Base-by-base conservation (phyloP, 2,329 filamentous ascomycete genomes). In the Xylariaceae sp. region DNA sequence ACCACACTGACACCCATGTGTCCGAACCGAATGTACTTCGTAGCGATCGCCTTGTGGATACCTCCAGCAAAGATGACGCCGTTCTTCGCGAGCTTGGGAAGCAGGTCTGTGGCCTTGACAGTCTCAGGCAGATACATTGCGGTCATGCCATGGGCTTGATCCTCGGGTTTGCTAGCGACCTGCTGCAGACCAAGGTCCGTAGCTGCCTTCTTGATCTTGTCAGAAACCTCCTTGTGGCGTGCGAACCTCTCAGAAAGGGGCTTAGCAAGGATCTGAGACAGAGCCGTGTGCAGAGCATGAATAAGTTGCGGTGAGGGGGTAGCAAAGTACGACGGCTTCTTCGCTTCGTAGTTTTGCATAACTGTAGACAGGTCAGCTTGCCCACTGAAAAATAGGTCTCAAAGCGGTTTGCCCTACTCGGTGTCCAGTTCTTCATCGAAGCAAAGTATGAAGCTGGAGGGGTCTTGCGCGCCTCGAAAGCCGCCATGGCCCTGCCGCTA, bases 341-440 rank as follows among this genome's bases (percentile, higher is more conserved):
- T 91, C 65, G 91, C 90, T 79, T 99, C 94, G 76, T 99, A 99
- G 78, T 97, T 97, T 78, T 94, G 87, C 93, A 99, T 97, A 76
- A 99, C 88, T 90, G 47, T 42, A n/a, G 8, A 17, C 2, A 35
- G 42, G 58, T 71, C 34, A 71, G 66, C 49, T 56, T 60, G 10
- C 18, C 4, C 8, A 23, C 47, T 13, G 15, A n/a, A 51, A 3
- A 7, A n/a, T 13, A 42, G 9, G 17, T 56, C 2, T 11, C 6
- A 34, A 11, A 18, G 51, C 51, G 6, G 7, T 53, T 51, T 35
- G n/a, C 55, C 83, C 70, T 80, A 90, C 88, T 94, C 51, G 93
- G 93, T 59, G 92, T 80, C 94, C 94, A 99, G 78, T 97, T 97
- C 82, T 92, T 92, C 81, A 97, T 90, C 10, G 90, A 96, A 57